Conservation (phyloP, 441 rosid species). For the Iberis amara region DNA sequence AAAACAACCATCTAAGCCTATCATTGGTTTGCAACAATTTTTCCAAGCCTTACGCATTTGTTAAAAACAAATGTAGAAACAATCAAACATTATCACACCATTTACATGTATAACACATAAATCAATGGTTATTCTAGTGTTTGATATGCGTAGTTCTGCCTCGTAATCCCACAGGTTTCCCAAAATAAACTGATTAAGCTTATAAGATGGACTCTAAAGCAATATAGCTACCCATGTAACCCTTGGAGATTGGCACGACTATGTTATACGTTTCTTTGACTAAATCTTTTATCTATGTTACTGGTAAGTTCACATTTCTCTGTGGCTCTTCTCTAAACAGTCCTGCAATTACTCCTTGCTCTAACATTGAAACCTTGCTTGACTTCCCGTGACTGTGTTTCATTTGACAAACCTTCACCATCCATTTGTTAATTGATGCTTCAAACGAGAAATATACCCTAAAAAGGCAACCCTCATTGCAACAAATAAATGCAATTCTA, state of each 20-base stretch:
- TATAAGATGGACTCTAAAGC: background rate
- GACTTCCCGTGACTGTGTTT: background rate
- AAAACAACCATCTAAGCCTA: background rate
- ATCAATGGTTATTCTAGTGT: background rate
- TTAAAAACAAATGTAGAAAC: background rate
- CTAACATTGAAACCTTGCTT: no score
- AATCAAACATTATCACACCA: background rate
- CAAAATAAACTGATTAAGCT: background rate
- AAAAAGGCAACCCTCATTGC: background rate
- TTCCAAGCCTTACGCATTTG: background rate
- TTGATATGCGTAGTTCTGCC: background rate
- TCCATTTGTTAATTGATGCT: background rate
- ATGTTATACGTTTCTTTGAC: no score
- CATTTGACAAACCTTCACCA: background rate
- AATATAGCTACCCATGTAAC: background rate
- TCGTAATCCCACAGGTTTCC: background rate
- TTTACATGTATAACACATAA: background rate
- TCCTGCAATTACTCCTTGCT: no score
- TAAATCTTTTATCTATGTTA: no score
- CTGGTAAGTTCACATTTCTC: no score
- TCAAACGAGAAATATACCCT: background rate
- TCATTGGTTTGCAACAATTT: background rate
- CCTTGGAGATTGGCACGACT: no score
- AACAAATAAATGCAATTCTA: background rate
- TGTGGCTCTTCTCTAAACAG: no score